These are phyloP conservation scores for Cordyceps sp. DNA, from an alignment of 2,329 filamentous ascomycete species.

Conservation along the genomic window DNA sequence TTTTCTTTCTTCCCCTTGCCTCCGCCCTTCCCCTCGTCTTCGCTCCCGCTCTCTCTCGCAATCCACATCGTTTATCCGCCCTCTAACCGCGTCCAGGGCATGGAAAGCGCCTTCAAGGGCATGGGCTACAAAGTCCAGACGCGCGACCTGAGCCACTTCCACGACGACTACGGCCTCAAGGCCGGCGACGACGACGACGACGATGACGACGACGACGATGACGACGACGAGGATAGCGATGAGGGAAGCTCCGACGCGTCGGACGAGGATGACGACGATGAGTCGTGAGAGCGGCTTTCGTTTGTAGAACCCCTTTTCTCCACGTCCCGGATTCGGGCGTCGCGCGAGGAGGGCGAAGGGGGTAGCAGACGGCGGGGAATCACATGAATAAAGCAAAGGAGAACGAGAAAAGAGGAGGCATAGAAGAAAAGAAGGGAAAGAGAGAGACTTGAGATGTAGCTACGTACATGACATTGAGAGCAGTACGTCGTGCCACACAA, in stretches of 20 bases:
- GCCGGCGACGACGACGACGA: conserved; percentile 42
- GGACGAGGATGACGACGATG: conserved; percentile 1
- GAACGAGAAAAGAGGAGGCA: too few relatives aligned
- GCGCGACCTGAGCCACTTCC: conserved; percentile 60
- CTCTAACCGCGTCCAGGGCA: too few relatives aligned
- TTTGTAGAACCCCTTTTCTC: too few relatives aligned
- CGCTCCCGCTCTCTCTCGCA: background rate
- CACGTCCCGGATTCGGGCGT: too few relatives aligned
- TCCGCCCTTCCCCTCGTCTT: background rate
- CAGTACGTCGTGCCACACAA: too few relatives aligned
- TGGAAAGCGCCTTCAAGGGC: conserved; percentile 56
- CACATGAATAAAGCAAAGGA: too few relatives aligned
- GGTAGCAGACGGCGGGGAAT: too few relatives aligned
- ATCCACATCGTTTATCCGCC: conserved; percentile 4
- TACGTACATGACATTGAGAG: too few relatives aligned
- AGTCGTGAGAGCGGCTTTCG: background rate
- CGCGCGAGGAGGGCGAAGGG: too few relatives aligned
- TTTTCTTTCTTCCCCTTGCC: conserved; percentile 6
- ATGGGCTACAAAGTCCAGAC: conserved; percentile 68
- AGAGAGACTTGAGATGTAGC: too few relatives aligned
- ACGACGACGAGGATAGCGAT: conserved; percentile 11
- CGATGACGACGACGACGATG: conserved; percentile 29
- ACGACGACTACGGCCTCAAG: conserved; percentile 78
- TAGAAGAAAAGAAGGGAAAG: too few relatives aligned
- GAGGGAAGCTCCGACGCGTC: conserved; percentile 2